A percentile compares a stretch with the other conserved stretches of the same genome.
phyloP scores from a whole-genome alignment of 2,329 filamentous ascomycete species.

The Xylaria sp. region DNA sequence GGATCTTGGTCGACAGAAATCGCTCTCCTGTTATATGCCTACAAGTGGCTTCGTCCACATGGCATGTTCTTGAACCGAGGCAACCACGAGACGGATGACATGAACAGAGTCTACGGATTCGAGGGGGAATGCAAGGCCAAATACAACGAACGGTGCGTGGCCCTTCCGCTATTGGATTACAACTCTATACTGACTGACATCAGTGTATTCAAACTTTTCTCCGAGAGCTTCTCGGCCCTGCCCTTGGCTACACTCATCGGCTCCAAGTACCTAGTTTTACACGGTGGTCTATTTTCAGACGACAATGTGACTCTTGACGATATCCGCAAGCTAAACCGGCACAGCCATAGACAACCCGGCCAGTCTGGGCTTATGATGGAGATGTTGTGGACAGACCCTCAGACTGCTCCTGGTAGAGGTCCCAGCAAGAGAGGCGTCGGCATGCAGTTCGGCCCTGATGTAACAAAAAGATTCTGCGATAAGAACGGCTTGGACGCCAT shows the following conservation, averaged over 20 bases:
- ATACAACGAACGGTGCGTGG: slow-evolving; percentile 80
- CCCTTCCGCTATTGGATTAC: not conserved
- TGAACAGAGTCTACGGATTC: slow-evolving; percentile 99
- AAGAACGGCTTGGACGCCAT: slow-evolving; percentile 94
- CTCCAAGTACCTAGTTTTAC: slow-evolving; percentile 89
- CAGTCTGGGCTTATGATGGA: slow-evolving; percentile 99
- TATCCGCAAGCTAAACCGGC: slow-evolving; percentile 90
- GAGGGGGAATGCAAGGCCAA: slow-evolving; percentile 99
- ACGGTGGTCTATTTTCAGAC: slow-evolving; percentile 95
- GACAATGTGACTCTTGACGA: slow-evolving; percentile 93
- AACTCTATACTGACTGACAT: slow-evolving; percentile 38
- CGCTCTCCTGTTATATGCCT: slow-evolving; percentile 89
- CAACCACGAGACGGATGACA: slow-evolving; percentile 99
- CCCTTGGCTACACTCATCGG: slow-evolving; percentile 93
- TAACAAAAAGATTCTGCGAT: slow-evolving; percentile 97
- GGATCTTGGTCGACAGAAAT: slow-evolving; percentile 99
- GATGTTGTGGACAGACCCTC: slow-evolving; percentile 99
- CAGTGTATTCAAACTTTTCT: slow-evolving; percentile 94
- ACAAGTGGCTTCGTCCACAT: slow-evolving; percentile 92
- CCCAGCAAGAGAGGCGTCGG: slow-evolving; percentile 97
- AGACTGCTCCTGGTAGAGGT: slow-evolving; percentile 83
- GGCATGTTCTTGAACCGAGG: slow-evolving; percentile 96
- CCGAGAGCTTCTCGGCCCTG: slow-evolving; percentile 95
- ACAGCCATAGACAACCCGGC: slow-evolving; percentile 91
- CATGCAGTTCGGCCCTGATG: slow-evolving; percentile 94